A percentile compares a stretch with the other conserved stretches of the same genome.
phyloP scores from a whole-genome alignment of 768 basidiomycete species.

The Macrolepiota dolichaula region DNA sequence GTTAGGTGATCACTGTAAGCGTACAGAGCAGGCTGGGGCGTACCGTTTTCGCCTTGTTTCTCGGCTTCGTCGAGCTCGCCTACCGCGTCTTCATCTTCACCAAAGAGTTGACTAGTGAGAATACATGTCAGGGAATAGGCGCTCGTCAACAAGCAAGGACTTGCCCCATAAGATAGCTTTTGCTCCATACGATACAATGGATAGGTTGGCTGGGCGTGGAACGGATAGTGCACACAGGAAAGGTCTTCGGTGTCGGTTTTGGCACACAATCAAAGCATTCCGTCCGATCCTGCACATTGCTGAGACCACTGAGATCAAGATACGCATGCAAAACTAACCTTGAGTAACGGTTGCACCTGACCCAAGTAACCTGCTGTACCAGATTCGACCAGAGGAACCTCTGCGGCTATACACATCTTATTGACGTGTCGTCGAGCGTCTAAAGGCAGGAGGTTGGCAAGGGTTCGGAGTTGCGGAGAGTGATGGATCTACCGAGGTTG shows the following conservation, averaged over 20 bases:
- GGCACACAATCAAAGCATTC: constrained; percentile 98
- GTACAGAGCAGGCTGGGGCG: constrained; percentile 13
- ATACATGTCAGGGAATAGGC: constrained; percentile 7
- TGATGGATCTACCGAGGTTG: constrained; percentile 73
- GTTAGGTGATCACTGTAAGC: neutral
- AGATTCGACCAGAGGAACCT: constrained; percentile 89
- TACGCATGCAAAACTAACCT: constrained; percentile 41
- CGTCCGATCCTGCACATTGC: constrained; percentile 59
- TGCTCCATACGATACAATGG: constrained; percentile 99
- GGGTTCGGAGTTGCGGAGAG: neutral
- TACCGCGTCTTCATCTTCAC: constrained; percentile 82
- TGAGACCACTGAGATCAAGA: neutral
- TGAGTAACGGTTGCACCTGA: constrained; percentile 91
- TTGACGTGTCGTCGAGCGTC: constrained; percentile 96
- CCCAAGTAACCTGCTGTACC: constrained; percentile 97
- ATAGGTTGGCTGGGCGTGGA: constrained; percentile 97
- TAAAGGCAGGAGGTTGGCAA: constrained; percentile 23
- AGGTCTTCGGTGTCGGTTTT: constrained; percentile 90
- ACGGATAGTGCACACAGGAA: constrained; percentile 96
- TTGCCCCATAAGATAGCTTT: constrained; percentile 91
- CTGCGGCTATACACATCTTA: constrained; percentile 94
- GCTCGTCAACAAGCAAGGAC: constrained; percentile 21
- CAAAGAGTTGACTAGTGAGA: constrained; percentile 77
- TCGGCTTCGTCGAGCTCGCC: constrained; percentile 90
- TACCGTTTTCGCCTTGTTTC: constrained; percentile 91